Conservation (phyloP, 2,329 filamentous ascomycete species). For the Paraphoma chrysanthemicola region DNA sequence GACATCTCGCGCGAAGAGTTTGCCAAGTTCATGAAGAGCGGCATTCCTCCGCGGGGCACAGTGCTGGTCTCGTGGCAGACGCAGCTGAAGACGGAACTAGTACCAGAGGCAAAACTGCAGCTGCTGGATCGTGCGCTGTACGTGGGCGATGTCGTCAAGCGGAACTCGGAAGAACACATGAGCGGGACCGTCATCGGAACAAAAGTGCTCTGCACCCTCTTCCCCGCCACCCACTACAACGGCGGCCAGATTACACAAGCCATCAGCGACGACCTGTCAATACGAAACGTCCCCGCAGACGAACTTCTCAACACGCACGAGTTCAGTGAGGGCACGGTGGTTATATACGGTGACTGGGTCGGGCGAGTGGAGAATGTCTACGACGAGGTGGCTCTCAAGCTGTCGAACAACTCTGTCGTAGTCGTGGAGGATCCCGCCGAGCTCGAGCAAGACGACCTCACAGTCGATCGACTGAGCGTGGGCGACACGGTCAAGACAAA, state of each 20-base stretch:
- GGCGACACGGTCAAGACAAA: slow-evolving; percentile 61
- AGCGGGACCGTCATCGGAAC: slow-evolving; percentile 63
- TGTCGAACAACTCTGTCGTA: slow-evolving; percentile 62
- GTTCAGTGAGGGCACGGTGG: slow-evolving; percentile 58
- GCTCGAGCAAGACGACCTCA: slow-evolving; percentile 43
- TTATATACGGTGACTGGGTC: slow-evolving; percentile 64
- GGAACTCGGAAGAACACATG: slow-evolving; percentile 54
- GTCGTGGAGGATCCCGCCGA: slow-evolving; percentile 57
- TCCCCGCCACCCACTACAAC: slow-evolving; percentile 39
- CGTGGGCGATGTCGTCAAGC: slow-evolving; percentile 64
- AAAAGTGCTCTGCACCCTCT: slow-evolving; percentile 55
- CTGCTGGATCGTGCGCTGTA: slow-evolving; percentile 62
- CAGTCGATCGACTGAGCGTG: slow-evolving; percentile 49
- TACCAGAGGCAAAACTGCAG: slow-evolving; percentile 53
- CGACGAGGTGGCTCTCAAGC: slow-evolving; percentile 58
- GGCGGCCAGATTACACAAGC: slow-evolving; percentile 27
- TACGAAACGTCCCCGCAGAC: slow-evolving; percentile 52
- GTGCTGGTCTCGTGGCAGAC: slow-evolving; percentile 58
- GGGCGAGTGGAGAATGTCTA: slow-evolving; percentile 60
- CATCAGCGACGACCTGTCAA: slow-evolving; percentile 39
- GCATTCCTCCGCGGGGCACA: slow-evolving; percentile 59
- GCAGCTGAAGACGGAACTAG: slow-evolving; percentile 50
- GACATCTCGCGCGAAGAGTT: slow-evolving; percentile 44
- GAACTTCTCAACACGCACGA: slow-evolving; percentile 56
- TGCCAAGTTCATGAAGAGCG: slow-evolving; percentile 49